phyloP scores from a whole-genome alignment of 108 stramenopile genomes.

The Bacterosira constricta region DNA sequence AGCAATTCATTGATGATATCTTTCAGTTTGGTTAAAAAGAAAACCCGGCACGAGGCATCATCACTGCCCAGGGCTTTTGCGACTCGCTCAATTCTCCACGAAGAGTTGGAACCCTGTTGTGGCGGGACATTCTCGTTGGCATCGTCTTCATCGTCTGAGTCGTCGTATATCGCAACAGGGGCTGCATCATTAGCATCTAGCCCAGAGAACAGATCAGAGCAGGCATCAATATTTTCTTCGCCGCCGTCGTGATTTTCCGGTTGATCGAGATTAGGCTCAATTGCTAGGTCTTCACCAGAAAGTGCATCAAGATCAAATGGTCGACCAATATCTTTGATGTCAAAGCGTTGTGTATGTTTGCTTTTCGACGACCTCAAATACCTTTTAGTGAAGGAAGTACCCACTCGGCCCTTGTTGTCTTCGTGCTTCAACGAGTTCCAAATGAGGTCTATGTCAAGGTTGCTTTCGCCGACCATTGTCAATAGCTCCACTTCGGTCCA shows the following conservation, averaged over 20 bases:
- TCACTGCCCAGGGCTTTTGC: slow-evolving; percentile 25
- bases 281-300: no score
- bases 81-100: slow-evolving; percentile 39
- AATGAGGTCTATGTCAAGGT: slow-evolving; percentile 21
- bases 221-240: not conserved
- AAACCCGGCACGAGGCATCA: slow-evolving; percentile 20
- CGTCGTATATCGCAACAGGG: not conserved
- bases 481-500: not conserved
- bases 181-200: not conserved
- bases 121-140: not conserved
- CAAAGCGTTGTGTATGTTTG: not conserved
- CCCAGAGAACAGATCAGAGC: not conserved
- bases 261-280: not conserved
- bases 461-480: not conserved
- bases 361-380: not conserved
- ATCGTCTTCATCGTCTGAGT: slow-evolving; percentile 50
- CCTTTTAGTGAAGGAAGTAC: not conserved
- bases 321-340: not conserved
- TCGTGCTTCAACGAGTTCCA: slow-evolving; percentile 40
- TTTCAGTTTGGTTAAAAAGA: slow-evolving; percentile 29
- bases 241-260: not conserved
- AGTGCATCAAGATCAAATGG: slow-evolving; percentile 18
- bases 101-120: slow-evolving; percentile 1
- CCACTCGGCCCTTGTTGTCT: not conserved
- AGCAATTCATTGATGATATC: slow-evolving; percentile 19